phyloP scores from a whole-genome alignment of 2,329 filamentous ascomycete species.

The Sclerotinia sclerotiorum region DNA sequence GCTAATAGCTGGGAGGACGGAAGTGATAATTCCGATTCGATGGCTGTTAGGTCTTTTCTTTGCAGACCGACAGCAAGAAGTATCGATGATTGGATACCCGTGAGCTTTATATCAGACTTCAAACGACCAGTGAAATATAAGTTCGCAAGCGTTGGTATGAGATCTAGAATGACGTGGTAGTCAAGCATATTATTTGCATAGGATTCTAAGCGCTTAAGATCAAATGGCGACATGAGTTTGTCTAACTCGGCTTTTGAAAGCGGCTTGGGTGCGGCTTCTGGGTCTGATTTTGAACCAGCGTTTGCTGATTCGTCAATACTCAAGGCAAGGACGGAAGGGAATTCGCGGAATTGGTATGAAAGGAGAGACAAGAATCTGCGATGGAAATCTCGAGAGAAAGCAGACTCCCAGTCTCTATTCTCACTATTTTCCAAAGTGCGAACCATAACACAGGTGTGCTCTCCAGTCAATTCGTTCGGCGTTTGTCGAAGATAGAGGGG shows the following conservation, averaged over 20 bases:
- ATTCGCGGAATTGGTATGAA: slow-evolving; percentile 87
- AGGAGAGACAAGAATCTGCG: slow-evolving; percentile 86
- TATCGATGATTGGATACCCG: slow-evolving; percentile 81
- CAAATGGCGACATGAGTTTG: slow-evolving; percentile 78
- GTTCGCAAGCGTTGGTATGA: slow-evolving; percentile 77
- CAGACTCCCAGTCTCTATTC: slow-evolving; percentile 82
- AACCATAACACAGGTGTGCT: slow-evolving; percentile 98
- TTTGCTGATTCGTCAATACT: slow-evolving; percentile 86
- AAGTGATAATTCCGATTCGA: slow-evolving; percentile 76
- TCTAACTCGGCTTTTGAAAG: slow-evolving; percentile 78
- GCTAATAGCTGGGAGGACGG: slow-evolving; percentile 79
- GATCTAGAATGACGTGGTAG: slow-evolving; percentile 94
- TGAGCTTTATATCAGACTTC: slow-evolving; percentile 65
- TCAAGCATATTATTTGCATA: slow-evolving; percentile 98
- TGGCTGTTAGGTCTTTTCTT: slow-evolving; percentile 77
- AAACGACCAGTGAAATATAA: slow-evolving; percentile 85
- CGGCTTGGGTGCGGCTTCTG: slow-evolving; percentile 51
- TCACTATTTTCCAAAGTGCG: slow-evolving; percentile 68
- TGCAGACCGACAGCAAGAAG: slow-evolving; percentile 90
- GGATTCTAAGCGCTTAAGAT: slow-evolving; percentile 89
- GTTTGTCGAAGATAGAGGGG: slow-evolving; percentile 96
- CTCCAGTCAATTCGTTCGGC: slow-evolving; percentile 91
- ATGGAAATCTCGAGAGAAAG: slow-evolving; percentile 91
- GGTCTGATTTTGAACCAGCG: slow-evolving; percentile 66
- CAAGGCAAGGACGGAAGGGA: slow-evolving; percentile 74